Conservation (phyloP, 768 basidiomycete species). For the Paxillus ammoniavirescens region DNA sequence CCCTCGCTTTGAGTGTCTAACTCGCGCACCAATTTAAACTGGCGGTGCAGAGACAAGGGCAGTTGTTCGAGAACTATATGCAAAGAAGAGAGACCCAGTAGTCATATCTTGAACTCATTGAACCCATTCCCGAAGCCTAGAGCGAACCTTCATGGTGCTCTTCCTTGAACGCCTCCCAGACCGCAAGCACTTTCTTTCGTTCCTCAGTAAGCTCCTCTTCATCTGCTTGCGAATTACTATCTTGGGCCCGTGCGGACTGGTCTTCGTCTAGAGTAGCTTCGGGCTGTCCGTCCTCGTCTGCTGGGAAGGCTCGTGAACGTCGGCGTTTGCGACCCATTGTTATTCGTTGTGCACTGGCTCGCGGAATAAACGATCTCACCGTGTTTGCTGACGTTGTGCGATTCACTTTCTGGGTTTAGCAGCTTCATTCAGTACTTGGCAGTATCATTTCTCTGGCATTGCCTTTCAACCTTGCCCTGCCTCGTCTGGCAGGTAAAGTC, state of each 20-base stretch:
- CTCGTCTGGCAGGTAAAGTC: neutral
- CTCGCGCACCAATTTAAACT: constrained; percentile 67
- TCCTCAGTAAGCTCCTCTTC: constrained; percentile 18
- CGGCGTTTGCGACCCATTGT: constrained; percentile 44
- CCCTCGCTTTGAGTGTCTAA: constrained; percentile 66
- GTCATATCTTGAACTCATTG: neutral
- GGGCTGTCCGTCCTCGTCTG: constrained; percentile 26
- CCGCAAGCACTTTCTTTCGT: constrained; percentile 54
- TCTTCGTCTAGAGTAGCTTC: constrained; percentile 15
- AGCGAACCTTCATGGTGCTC: constrained; percentile 73
- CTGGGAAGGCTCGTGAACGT: constrained; percentile 40
- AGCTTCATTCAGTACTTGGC: neutral
- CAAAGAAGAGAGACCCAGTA: neutral
- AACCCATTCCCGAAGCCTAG: neutral
- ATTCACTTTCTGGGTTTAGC: too few species aligned
- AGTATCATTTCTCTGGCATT: neutral
- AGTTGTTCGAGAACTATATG: constrained; percentile 71
- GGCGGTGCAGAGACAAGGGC: constrained; percentile 70
- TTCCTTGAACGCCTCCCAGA: constrained; percentile 76
- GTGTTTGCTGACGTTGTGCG: neutral
- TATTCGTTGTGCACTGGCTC: constrained; percentile 8
- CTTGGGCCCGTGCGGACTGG: constrained; percentile 8
- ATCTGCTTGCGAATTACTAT: neutral
- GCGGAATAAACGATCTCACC: neutral
- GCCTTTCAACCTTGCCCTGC: neutral